These are phyloP conservation scores for Rhizopogon sp. DNA, from an alignment of 768 basidiomycete species.

Conservation along the genomic window DNA sequence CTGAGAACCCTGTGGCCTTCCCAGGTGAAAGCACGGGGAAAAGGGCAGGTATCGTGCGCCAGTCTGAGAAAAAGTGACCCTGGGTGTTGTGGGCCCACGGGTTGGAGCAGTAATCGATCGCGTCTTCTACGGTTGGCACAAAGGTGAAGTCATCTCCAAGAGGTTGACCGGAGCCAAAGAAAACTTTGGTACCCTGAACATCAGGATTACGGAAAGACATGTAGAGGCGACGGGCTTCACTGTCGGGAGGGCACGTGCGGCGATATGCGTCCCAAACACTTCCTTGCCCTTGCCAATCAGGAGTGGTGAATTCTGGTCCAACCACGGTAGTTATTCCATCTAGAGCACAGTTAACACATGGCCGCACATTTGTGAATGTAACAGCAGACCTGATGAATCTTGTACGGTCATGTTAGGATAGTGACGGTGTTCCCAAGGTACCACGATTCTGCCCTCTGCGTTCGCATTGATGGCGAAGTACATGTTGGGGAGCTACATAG, in stretches of 20 bases:
- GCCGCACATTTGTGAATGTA: not conserved
- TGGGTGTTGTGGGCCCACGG: slow-evolving; percentile 86
- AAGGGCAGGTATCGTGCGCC: slow-evolving; percentile 82
- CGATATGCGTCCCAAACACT: slow-evolving; percentile 94
- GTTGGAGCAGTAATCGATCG: slow-evolving; percentile 71
- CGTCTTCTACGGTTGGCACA: slow-evolving; percentile 50
- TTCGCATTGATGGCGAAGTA: slow-evolving; percentile 91
- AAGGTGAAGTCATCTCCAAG: slow-evolving; percentile 63
- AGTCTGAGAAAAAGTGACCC: slow-evolving; percentile 97
- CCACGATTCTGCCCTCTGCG: slow-evolving; percentile 89
- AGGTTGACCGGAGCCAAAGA: slow-evolving; percentile 18
- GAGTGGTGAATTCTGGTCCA: slow-evolving; percentile 55
- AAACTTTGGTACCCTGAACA: slow-evolving; percentile 20
- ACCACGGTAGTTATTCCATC: slow-evolving; percentile 54
- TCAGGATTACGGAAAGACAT: slow-evolving; percentile 60
- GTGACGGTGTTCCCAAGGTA: slow-evolving; percentile 84
- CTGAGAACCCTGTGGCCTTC: slow-evolving; percentile 77
- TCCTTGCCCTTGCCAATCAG: slow-evolving; percentile 84
- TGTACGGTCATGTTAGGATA: slow-evolving; percentile 64
- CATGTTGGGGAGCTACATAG: slow-evolving; percentile 78
- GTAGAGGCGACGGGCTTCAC: slow-evolving; percentile 79
- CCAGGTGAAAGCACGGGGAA: slow-evolving; percentile 95
- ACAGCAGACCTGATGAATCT: slow-evolving; percentile 27
- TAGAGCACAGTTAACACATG: slow-evolving; percentile 10
- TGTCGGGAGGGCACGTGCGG: slow-evolving; percentile 78